Percentiles rank a stretch among this genome's conserved stretches.
Evolutionary conservation across 2,329 filamentous ascomycete genomes (phyloP).

Genomic region (Helicocarpus griseus): DNA sequence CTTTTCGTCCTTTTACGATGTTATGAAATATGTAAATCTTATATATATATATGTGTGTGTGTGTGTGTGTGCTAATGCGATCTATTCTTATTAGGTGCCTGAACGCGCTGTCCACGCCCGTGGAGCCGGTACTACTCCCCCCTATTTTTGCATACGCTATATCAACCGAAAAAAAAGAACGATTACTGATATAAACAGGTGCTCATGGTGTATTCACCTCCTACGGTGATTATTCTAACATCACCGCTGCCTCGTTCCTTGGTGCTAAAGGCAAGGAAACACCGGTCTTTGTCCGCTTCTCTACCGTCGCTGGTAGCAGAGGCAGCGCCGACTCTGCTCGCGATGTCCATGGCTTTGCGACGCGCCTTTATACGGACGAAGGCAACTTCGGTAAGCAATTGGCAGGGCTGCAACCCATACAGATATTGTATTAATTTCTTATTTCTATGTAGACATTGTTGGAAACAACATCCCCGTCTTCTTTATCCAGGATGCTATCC

Average conservation of each 20-base stretch:
- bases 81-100: slow-evolving; percentile 40
- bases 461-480: slow-evolving; percentile 35
- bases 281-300: slow-evolving; percentile 60
- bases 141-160: neutral
- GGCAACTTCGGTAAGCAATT: slow-evolving; percentile 48
- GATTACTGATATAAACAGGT: slow-evolving; percentile 19
- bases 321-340: slow-evolving; percentile 61
- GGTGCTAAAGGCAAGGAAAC: slow-evolving; percentile 49
- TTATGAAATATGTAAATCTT: neutral
- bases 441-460: slow-evolving; percentile 22
- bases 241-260: slow-evolving; percentile 60
- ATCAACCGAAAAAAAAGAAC: neutral
- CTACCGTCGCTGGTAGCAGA: slow-evolving; percentile 59
- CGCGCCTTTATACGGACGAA: slow-evolving; percentile 60
- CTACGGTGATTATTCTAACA: slow-evolving; percentile 56
- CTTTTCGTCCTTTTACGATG: neutral
- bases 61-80: slow-evolving; percentile 4
- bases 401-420: neutral
- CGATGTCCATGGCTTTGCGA: slow-evolving; percentile 65
- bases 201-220: slow-evolving; percentile 63
- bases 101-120: slow-evolving; percentile 61
- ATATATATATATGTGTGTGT: neutral
- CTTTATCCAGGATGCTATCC: slow-evolving; percentile 34
- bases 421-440: neutral
- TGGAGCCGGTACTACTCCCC: slow-evolving; percentile 40